Base-by-base conservation (phyloP, 2,329 filamentous ascomycete genomes). In the Diplodia corticola region DNA sequence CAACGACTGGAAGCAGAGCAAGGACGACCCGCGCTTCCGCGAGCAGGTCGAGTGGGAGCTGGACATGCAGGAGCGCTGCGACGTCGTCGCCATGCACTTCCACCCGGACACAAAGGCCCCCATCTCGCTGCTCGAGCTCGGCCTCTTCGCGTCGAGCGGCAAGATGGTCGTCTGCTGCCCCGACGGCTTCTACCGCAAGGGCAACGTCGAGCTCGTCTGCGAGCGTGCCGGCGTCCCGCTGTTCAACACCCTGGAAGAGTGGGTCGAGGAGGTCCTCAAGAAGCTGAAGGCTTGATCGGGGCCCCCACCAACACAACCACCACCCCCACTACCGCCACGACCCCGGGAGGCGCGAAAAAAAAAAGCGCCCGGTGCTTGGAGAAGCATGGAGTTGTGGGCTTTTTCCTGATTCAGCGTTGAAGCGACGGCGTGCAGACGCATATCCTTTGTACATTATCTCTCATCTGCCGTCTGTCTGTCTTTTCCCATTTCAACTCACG, bases 41-140 rank as follows among this genome's bases (percentile, higher is more conserved):
- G 75, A 82, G 46, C 88, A 90, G 72, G 81, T 86, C 0, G 75
- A 81, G 33, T 90, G 88, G 87, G 88, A 90, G 77, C 78, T 89
- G 1, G 78, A 82, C 17, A 85, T 81, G 74, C 83, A 86, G 69
- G 82, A 85, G 15, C 68, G 69, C 1, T 84, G 85, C 0, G 80
- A 83, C 69, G 71, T 89, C 5, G 76, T 89, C 6, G 83, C 84
- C 26, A 78, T 89, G 64, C 87, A 84, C 73, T 86, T 89, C 65
- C 81, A 85, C 53, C 77, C 80, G 1, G 75, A 69, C 2, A 86
- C 84, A 0, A 76, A 79, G 54, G 85, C 86, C 7, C 84, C 85
- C 1, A 80, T 89, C 28, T 87, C 83, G 37, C 74, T 90, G 71
- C 74, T 89, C 51, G 88, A 90, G 75, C 74, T 90, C 20, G 88